Conservation (phyloP, 1,284 basidiomycete genomes). For the Cryptococcus amylolentus region DNA sequence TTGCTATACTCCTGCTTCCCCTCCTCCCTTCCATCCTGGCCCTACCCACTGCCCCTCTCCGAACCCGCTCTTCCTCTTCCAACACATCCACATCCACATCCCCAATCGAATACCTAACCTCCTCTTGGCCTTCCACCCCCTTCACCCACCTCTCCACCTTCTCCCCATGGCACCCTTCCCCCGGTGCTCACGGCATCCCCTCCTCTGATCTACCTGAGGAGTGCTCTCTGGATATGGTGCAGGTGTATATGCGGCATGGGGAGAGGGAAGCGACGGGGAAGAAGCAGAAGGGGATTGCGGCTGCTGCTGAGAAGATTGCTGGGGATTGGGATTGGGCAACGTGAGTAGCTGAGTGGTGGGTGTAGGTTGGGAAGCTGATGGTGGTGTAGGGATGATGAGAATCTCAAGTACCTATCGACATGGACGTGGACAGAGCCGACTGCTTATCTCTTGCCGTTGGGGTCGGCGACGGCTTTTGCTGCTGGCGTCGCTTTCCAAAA, state of each 20-base stretch:
- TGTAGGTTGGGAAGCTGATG: not conserved
- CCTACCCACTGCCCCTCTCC: not conserved
- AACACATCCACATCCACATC: not conserved
- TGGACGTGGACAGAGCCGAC: not conserved
- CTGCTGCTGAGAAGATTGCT: not conserved
- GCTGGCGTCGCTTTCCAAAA: not conserved
- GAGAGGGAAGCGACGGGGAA: not conserved
- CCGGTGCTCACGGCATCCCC: not conserved
- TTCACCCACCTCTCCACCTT: not conserved
- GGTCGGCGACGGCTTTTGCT: conserved; percentile 48
- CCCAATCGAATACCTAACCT: conserved; percentile 2
- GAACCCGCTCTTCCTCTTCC: not conserved
- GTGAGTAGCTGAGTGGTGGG: not conserved
- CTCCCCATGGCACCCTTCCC: conserved; percentile 1
- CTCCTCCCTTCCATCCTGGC: conserved; percentile 1
- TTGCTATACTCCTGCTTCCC: not conserved
- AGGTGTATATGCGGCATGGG: conserved; percentile 1
- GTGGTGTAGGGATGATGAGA: not conserved
- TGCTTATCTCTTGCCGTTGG: not conserved
- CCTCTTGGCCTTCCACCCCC: conserved; percentile 1
- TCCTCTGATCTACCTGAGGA: not conserved
- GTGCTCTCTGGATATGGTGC: not conserved
- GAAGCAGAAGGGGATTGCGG: not conserved
- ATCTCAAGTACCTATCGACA: not conserved
- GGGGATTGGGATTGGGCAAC: not conserved